These are phyloP conservation scores for Cystoisospora suis DNA, from an alignment of 169 alveolate species.

Conservation along the genomic window DNA sequence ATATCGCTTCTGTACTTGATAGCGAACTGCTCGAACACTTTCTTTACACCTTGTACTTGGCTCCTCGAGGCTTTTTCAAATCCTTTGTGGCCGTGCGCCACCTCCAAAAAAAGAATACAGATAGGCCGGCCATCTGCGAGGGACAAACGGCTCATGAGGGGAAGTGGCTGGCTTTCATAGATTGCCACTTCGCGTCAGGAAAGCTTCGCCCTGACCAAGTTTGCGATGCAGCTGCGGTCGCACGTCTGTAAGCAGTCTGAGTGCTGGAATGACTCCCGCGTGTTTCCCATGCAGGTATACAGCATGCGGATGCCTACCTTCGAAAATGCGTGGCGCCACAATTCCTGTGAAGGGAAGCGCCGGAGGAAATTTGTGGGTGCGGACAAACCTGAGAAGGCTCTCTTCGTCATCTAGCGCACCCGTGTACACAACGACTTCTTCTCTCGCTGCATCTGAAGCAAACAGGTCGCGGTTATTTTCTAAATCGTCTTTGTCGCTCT, in stretches of 20 bases:
- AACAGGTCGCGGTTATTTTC: background rate
- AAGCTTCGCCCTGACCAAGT: too few species aligned
- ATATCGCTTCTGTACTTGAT: background rate
- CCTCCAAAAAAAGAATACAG: slow-evolving; percentile 21
- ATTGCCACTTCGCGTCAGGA: too few species aligned
- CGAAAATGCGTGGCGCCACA: slow-evolving; percentile 21
- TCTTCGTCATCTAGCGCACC: slow-evolving; percentile 10
- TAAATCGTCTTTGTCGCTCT: background rate
- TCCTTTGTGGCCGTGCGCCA: background rate
- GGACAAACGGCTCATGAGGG: too few species aligned
- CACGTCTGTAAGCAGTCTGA: too few species aligned
- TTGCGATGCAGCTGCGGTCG: too few species aligned
- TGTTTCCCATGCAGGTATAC: too few species aligned
- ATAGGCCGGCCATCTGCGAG: slow-evolving; percentile 43
- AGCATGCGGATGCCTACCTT: slow-evolving; percentile 38
- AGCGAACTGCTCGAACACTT: slow-evolving; percentile 23
- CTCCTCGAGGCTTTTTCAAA: background rate
- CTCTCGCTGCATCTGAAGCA: background rate
- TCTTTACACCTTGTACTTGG: background rate
- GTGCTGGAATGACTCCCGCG: too few species aligned
- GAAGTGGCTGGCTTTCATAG: background rate
- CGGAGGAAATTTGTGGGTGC: slow-evolving; percentile 34
- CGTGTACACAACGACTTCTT: background rate
- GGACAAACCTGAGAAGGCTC: slow-evolving; percentile 14
- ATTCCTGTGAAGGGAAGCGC: slow-evolving; percentile 37